Base-by-base conservation (phyloP, 2,329 filamentous ascomycete species). In the Colletotrichum sp. region DNA sequence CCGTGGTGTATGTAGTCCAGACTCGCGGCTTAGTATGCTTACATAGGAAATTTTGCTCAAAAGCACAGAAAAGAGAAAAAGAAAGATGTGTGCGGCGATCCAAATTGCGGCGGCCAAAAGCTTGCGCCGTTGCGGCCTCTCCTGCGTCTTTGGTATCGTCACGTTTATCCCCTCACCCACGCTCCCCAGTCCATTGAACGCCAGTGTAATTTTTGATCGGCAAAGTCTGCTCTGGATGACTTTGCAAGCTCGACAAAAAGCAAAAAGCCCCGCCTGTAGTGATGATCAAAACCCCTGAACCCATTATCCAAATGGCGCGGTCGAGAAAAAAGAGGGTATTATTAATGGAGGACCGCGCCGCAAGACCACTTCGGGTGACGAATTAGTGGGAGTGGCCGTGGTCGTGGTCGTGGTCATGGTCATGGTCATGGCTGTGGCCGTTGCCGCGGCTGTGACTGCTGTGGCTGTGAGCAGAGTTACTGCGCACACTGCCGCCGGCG, bases 401-500 rank as follows among this genome's bases (percentile, higher is more conserved):
- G 34, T 30, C 26, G 32, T 75, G 71, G 30, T 24, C 24, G 24
- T 24, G 24, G 24, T 48, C 60, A 48, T 75, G 24, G 24, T 48
- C 60, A 48, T 75, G 66, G 18, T 48, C 52, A 21, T 66, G 69
- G 24, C 61, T 21, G 36, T 70, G 66, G n/a, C 69, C 66, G 16
- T 72, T 55, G 24, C 62, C 55, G 61, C 68, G 76, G 78, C 83
- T 77, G 79, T 84, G 66, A 83, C 82, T 76, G 28, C 80, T 79
- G 43, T 77, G 76, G 52, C 77, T 78, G 58, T 80, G 79, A 24
- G 78, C 78, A 12, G 82, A 82, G 34, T 83, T 83, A 72, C 82
- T 82, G 70, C 79, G 81, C 61, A 80, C 79, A 65, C 83, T 76
- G 79, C 83, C 34, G 82, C 83, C 36, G 81, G 83, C 60, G 76